These are phyloP conservation scores for Macadamia integrifolia DNA, from an alignment of 164 flowering plant genomes.

Conservation along the genomic window DNA sequence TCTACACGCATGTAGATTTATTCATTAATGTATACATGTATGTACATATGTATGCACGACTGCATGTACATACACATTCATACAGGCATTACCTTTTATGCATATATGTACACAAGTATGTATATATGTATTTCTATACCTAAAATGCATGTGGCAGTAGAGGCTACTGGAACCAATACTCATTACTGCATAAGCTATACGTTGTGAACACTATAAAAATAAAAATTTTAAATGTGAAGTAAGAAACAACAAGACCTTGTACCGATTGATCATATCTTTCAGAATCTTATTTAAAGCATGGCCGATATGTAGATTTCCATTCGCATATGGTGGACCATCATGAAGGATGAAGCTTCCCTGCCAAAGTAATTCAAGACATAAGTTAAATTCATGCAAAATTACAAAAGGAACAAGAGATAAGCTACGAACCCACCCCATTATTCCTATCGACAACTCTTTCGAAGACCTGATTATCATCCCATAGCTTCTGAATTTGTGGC, in stretches of 20 bases:
- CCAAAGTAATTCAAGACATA: constrained; percentile 18
- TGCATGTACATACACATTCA: too few species aligned
- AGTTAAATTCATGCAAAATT: background rate
- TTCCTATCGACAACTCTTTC: constrained; percentile 63
- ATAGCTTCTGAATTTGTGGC: constrained; percentile 92
- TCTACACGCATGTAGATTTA: too few species aligned
- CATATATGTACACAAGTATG: too few species aligned
- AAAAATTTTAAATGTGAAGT: background rate
- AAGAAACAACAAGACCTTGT: constrained; percentile 52
- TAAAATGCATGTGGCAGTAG: background rate
- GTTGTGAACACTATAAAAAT: background rate
- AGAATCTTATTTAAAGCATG: constrained; percentile 97
- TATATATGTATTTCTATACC: too few species aligned
- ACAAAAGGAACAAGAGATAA: constrained; percentile 7
- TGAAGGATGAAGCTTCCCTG: constrained; percentile 86
- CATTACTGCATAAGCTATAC: background rate
- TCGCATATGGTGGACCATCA: constrained; percentile 99
- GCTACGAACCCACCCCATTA: constrained; percentile 55
- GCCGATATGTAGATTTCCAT: constrained; percentile 95
- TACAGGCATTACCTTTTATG: too few species aligned
- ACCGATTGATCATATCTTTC: constrained; percentile 94
- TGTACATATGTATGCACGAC: too few species aligned
- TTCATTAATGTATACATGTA: too few species aligned
- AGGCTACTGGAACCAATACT: background rate
- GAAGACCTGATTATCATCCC: constrained; percentile 89